Base-by-base conservation (phyloP, 192 early-diverging fungal species). In the Phycomyces blakesleeanus region DNA sequence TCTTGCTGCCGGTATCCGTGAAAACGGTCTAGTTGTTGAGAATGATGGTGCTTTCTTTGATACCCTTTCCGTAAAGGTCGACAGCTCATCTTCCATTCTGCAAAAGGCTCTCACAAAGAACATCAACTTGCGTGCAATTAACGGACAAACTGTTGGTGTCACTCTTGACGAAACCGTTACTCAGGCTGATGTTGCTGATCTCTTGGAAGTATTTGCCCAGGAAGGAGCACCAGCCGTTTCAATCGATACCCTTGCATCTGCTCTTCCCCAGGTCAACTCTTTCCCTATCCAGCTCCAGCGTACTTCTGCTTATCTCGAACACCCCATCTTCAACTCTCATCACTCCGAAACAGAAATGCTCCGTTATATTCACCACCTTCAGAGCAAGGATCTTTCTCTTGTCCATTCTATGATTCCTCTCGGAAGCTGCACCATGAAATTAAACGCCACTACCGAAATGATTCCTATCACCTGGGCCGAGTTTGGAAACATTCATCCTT, bases 401-500 rank as follows among this genome's bases (percentile, higher is more conserved):
- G 91, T 89, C 55, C 90, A 99, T 76, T 94, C 97, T 47, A 99
- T 99, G 97, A 99, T 99, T 63, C 93, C 97, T 51, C 83, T 99
- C 24, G 97, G 97, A 34, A 93, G 91, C 44, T 99, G 97, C 84
- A 99, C 97, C 61, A 99, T 99, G 97, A 98, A 99, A 86, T 83
- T 99, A 16, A 99, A 99, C 67, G 96, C 96, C 51, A 98, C 97
- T 42, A 93, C 93, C 21, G 94, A 99, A 81, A 97, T 99, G 92
- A 99, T 99, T 69, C 97, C 97, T n/a, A 87, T 99, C 51, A 98
- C 97, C 22, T 97, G 94, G 92, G 94, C 97, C 41, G 96, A 98
- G 72, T 96, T 99, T 68, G 84, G 84, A 65, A 83, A 86, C 73
- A 87, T 99, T 57, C 97, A 99, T 77, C 97, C 97, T 57, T 99